A percentile compares a stretch with the other conserved stretches of the same genome.
phyloP scores from a whole-genome alignment of 2,329 filamentous ascomycete genomes.

The Penicillium sp. region DNA sequence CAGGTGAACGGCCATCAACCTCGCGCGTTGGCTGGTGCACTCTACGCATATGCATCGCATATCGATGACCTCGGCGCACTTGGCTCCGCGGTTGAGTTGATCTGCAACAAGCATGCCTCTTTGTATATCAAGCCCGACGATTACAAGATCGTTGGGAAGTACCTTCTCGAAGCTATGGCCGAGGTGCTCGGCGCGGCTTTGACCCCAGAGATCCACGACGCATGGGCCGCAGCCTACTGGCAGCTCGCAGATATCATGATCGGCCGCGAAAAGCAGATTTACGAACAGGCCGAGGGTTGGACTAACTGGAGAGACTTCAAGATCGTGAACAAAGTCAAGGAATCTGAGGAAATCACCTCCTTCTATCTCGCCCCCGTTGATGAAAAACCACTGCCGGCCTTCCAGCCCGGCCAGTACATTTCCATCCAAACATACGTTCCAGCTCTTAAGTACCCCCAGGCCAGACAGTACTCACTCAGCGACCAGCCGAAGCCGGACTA shows the following conservation, averaged over 20 bases:
- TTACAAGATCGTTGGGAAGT: slow-evolving; percentile 67
- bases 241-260: slow-evolving; percentile 72
- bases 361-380: slow-evolving; percentile 68
- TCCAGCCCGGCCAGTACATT: slow-evolving; percentile 70
- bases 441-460: slow-evolving; percentile 60
- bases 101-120: slow-evolving; percentile 73
- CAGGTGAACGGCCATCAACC: slow-evolving; percentile 67
- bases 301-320: slow-evolving; percentile 65
- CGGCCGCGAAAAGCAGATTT: slow-evolving; percentile 61
- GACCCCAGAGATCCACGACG: slow-evolving; percentile 62
- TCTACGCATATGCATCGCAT: slow-evolving; percentile 69
- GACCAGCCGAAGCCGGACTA: slow-evolving; percentile 60
- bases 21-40: slow-evolving; percentile 64
- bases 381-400: slow-evolving; percentile 58
- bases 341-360: slow-evolving; percentile 66
- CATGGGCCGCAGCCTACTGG: slow-evolving; percentile 71
- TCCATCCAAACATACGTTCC: slow-evolving; percentile 60
- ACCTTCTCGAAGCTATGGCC: slow-evolving; percentile 65
- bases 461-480: slow-evolving; percentile 70
- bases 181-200: slow-evolving; percentile 65
- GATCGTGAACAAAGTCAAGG: slow-evolving; percentile 62
- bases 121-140: slow-evolving; percentile 66
- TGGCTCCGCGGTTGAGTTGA: slow-evolving; percentile 59
- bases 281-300: slow-evolving; percentile 62
- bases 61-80: slow-evolving; percentile 66